These are phyloP conservation scores for Sporothrix curviconia DNA, from an alignment of 2,329 filamentous ascomycete genomes.

Conservation along the genomic window DNA sequence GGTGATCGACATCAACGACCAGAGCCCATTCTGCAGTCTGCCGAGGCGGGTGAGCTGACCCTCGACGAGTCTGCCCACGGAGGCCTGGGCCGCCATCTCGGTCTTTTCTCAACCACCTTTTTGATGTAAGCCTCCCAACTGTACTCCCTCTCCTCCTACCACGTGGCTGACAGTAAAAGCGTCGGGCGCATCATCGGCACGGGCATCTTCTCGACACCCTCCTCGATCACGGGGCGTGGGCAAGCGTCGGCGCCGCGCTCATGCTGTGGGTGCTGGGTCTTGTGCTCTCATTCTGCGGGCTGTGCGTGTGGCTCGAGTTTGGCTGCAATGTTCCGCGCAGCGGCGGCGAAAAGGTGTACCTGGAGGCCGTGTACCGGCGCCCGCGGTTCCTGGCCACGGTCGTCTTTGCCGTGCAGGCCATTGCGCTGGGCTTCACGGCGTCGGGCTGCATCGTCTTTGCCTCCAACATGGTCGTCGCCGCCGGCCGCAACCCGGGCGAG, in stretches of 20 bases:
- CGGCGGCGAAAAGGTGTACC: constrained; percentile 61
- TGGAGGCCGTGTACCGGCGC: constrained; percentile 54
- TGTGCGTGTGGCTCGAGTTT: constrained; percentile 58
- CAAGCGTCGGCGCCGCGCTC: constrained; percentile 41
- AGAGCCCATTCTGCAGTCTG: constrained; percentile 2
- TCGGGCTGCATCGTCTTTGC: constrained; percentile 25
- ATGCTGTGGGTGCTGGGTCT: constrained; percentile 31
- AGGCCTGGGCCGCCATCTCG: constrained; percentile 18
- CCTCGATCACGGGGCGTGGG: constrained; percentile 47
- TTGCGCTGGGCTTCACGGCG: constrained; percentile 18
- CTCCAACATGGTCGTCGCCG: constrained; percentile 42
- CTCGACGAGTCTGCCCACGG: constrained; percentile 15
- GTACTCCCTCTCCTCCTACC: too few species aligned
- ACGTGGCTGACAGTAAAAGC: too few species aligned
- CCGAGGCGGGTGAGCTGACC: constrained; percentile 17
- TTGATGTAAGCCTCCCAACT: too few species aligned
- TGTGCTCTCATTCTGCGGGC: constrained; percentile 50
- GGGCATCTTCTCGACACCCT: constrained; percentile 47
- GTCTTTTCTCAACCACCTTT: constrained; percentile 19
- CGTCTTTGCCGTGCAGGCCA: constrained; percentile 42
- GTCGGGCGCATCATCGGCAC: constrained; percentile 26
- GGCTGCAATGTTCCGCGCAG: constrained; percentile 55
- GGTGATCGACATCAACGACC: background rate
- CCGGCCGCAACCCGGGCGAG: constrained; percentile 39
- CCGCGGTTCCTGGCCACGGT: constrained; percentile 54